phyloP scores from a whole-genome alignment of 2,329 filamentous ascomycete species.

The Ophiostoma montium region DNA sequence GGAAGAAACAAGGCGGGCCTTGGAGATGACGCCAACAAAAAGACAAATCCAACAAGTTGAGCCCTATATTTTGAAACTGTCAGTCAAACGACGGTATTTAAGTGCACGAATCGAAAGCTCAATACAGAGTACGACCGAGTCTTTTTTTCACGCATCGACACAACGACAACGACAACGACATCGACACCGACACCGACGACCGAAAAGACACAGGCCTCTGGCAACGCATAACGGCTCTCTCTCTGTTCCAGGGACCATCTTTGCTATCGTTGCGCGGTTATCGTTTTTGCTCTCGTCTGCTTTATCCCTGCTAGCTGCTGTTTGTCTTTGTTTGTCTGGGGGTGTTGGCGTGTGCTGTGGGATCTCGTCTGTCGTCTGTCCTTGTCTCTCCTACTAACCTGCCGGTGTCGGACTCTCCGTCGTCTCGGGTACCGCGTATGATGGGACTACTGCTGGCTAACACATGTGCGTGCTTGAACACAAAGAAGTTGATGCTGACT shows the following conservation, averaged over 20 bases:
- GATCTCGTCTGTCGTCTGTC: neutral
- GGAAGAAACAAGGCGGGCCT: constrained; percentile 1
- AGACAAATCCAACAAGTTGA: neutral
- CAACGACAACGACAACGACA: neutral
- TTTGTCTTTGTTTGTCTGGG: too few species aligned
- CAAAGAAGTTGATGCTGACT: neutral
- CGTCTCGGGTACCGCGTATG: constrained; percentile 20
- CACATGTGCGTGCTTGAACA: neutral
- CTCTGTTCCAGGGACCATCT: too few species aligned
- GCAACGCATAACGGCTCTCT: too few species aligned
- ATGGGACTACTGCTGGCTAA: constrained; percentile 19
- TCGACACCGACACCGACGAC: neutral
- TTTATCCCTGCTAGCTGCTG: too few species aligned
- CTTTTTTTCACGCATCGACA: too few species aligned
- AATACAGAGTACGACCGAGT: neutral
- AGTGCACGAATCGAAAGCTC: neutral
- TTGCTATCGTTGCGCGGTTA: too few species aligned
- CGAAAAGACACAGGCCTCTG: too few species aligned
- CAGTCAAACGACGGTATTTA: neutral
- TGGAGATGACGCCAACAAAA: neutral
- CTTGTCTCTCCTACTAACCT: too few species aligned
- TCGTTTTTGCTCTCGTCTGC: too few species aligned
- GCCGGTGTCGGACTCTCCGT: neutral
- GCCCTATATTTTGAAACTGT: neutral
- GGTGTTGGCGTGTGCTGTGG: neutral